phyloP scores from a whole-genome alignment of 225 moss, liverwort and hornwort genomes.

The Marchantia paleacea region DNA sequence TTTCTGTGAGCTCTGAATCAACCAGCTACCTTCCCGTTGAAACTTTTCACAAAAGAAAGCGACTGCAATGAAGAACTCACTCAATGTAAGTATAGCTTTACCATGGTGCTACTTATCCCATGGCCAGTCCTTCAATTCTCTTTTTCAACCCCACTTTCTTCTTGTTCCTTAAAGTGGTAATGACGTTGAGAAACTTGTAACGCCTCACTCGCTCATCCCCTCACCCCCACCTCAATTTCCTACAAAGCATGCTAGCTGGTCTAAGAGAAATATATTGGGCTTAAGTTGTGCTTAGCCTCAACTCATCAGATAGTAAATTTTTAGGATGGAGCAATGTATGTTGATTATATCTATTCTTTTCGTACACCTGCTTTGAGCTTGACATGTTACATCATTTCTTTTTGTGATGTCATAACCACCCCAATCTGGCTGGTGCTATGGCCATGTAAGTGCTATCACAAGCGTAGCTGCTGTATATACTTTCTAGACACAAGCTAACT shows the following conservation, averaged over 20 bases:
- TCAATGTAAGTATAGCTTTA: constrained; percentile 1
- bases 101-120: neutral
- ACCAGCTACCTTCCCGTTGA: neutral
- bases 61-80: neutral
- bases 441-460: neutral
- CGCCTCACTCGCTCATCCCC: neutral
- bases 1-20: neutral
- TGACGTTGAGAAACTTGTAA: neutral
- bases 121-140: constrained; percentile 4
- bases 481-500: neutral
- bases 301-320: too few relatives aligned
- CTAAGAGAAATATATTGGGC: neutral
- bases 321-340: too few relatives aligned
- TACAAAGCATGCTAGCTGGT: neutral
- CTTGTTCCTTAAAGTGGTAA: constrained; percentile 3
- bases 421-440: neutral
- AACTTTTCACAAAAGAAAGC: neutral
- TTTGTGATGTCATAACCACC: constrained; percentile 5
- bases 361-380: neutral
- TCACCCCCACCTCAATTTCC: neutral
- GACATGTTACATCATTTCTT: neutral
- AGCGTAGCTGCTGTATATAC: neutral
- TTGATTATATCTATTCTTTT: neutral
- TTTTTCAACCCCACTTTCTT: neutral
- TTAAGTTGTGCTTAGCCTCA: too few relatives aligned